Evolutionary conservation across 441 rosid species (phyloP), one percentile per base, ranked within the genome.

Genomic region (Bruguiera hainesii): DNA sequence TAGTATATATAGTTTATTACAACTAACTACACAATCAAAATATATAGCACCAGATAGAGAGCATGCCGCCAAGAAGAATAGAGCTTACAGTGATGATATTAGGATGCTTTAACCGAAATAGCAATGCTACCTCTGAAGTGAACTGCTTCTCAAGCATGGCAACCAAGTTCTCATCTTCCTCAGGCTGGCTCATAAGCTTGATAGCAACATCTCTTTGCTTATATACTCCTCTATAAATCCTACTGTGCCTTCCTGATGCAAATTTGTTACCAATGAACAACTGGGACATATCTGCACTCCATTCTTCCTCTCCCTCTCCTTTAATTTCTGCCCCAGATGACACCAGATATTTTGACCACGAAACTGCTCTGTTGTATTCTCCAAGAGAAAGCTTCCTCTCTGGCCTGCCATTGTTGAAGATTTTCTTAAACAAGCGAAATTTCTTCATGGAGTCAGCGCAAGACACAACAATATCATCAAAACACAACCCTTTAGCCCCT

Each of bases 221-320:
- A 56, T 89, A 89, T 3, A 85, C 74, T 66, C 96, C 96, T 74
- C 87, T 79, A 69, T 89, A 89, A 66, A 89, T 84, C 84, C 96
- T 84, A 73, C 96, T 87, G 64, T 89, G 96, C 74, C 90, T 78
- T 29, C 92, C 90, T 3, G 90, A 81, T 30, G 96, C 96, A 74
- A 89, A 89, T 74, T 87, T 89, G 78, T 63, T 72, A 8, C 92
- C 96, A 48, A 89, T 85, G 59, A 85, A 75, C 75, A 89, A 78
- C 75, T 85, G 87, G 46, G 91, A 89, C 89, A 89, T 86, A 71
- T 89, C 91, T 18, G 91, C 95, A 71, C 89, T 83, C 92, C 96
- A 89, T 71, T 80, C 84, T 56, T 73, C 85, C 61, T 85, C 92
- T 56, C 87, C 90, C 53, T 83, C 96, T 50, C 87, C 90, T 61